Evolutionary conservation across 108 stramenopile genomes (phyloP).

Genomic region (Cyclotella distinguenda): DNA sequence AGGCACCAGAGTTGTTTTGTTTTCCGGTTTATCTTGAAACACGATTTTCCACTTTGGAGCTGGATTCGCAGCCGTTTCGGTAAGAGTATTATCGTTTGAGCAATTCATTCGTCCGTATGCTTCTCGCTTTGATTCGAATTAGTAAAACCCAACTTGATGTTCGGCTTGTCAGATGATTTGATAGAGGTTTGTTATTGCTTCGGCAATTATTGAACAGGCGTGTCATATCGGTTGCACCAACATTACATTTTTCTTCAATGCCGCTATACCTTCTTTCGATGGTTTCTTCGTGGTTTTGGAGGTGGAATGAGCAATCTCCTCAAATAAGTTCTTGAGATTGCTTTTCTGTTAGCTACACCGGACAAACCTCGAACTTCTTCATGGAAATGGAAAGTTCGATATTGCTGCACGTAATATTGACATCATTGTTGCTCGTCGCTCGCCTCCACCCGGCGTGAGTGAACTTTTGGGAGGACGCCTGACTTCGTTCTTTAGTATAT

Average conservation of each 20-base stretch:
- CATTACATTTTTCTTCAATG: not conserved
- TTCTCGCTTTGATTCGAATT: not conserved
- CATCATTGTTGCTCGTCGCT: too few species aligned
- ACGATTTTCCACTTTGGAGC: not conserved
- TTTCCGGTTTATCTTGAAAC: too few species aligned
- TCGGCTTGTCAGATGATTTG: not conserved
- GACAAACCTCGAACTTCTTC: too few species aligned
- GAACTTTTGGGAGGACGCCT: too few species aligned
- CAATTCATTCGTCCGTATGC: conserved; percentile 11
- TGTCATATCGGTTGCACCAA: not conserved
- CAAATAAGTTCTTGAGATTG: not conserved
- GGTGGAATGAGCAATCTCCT: not conserved
- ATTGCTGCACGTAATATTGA: too few species aligned
- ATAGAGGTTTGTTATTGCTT: not conserved
- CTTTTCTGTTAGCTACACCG: too few species aligned
- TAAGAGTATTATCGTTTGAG: conserved; percentile 23
- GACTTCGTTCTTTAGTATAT: too few species aligned
- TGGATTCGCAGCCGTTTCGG: not conserved
- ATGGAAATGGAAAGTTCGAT: too few species aligned
- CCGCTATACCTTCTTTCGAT: not conserved
- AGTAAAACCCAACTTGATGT: not conserved
- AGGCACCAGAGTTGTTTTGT: too few species aligned
- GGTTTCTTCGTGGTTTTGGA: conserved; percentile 6
- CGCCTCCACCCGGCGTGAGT: too few species aligned
- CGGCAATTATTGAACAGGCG: not conserved